Evolutionary conservation across 176 grass and related monocot species (phyloP).

Genomic region (Musa troglodytarum): DNA sequence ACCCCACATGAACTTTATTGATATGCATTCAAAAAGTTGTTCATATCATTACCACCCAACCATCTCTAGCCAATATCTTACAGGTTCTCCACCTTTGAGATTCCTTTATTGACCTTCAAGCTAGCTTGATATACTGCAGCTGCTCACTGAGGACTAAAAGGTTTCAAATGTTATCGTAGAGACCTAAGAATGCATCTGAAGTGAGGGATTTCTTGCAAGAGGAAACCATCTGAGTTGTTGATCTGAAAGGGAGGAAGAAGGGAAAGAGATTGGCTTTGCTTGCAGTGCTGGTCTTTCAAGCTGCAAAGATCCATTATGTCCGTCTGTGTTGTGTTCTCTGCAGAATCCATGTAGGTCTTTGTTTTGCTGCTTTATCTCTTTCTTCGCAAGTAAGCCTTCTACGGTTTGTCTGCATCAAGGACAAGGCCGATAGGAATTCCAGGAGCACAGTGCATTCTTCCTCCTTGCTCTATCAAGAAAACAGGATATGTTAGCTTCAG

Average conservation of each 20-base stretch:
- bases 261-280: conserved; percentile 20
- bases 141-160: background rate
- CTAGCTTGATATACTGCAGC: background rate
- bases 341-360: background rate
- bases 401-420: no score
- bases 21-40: conserved; percentile 21
- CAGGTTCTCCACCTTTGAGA: conserved; percentile 21
- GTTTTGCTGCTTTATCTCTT: conserved; percentile 24
- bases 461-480: no score
- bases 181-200: background rate
- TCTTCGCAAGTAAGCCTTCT: background rate
- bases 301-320: background rate
- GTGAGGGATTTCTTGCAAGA: conserved; percentile 4
- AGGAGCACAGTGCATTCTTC: no score
- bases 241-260: conserved; percentile 31
- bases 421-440: no score
- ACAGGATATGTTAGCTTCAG: no score
- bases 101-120: conserved; percentile 62
- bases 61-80: background rate
- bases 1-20: background rate
- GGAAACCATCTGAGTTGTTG: background rate
- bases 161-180: background rate
- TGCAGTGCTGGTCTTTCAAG: background rate
- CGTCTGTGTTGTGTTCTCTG: no score
- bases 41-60: conserved; percentile 46